Base-by-base conservation (phyloP, 176 grass and related monocot genomes). In the Juncus inflexus region DNA sequence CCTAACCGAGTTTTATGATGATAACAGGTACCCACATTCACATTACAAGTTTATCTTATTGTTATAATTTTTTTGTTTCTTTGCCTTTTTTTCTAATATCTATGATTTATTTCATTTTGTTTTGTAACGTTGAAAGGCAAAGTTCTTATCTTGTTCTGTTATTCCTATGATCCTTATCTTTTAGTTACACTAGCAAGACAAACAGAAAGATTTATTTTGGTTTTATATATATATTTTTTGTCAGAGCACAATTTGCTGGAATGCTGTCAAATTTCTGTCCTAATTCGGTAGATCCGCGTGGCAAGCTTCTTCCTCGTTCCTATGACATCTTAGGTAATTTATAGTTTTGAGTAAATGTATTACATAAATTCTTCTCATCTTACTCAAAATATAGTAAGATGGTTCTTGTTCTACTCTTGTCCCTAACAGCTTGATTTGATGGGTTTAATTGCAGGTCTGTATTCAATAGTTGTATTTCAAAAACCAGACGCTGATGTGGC, bases 1-100 rank as follows among this genome's bases (percentile, higher is more conserved):
- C 73, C 85, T 91, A 51, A 86, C 87, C 0, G 87, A 97, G 64
- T 91, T 97, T 85, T 97, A 97, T 79, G 92, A 97, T 83, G 92
- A 97, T 59, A 91, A 97, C 69, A 91, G 92, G 92, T 91, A 64
- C 40, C 4, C 2, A 28, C 56, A 66, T 45, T 70, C 9, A 45
- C 58, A 59, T 53, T 61, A 57, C 56, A 15, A 39, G 3, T 54
- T 81, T 35, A 13, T 74, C 39, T 5, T 15, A 67, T 55, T 70
- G 15, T 54, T 42, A 45, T 67, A 60, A 9, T 38, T 42, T 62
- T 63, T n/a, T 40, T 63, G 15, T 64, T 6, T 60, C 6, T 35
- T 57, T 53, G 15, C 62, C 62, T 40, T 55, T 61, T 75, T 50
- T 11, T 50, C 19, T 28, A 28, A 47, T 19, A 60, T 64, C 35